Base-by-base conservation (phyloP, 2,329 filamentous ascomycete genomes). In the Colletotrichum nymphaeae region DNA sequence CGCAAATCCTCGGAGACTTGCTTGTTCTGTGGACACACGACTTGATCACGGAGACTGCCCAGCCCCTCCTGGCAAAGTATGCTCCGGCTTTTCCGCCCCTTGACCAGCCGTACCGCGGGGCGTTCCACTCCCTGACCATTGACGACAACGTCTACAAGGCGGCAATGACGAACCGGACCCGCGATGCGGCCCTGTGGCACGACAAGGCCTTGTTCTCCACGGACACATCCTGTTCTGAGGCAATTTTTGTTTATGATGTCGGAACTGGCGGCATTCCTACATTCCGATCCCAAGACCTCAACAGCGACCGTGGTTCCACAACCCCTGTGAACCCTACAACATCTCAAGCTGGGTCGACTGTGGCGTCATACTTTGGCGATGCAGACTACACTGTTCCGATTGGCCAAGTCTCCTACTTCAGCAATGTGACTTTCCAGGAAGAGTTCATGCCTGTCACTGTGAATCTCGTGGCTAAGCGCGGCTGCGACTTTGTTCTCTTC, bases 361-460 rank as follows among this genome's bases (percentile, higher is more conserved):
- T 74, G 7, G 56, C 74, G 8, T 69, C 66, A 6, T 72, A 59
- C 53, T 64, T 74, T 35, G 83, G 81, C 11, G 82, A 81, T 59
- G 82, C 83, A 1, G 82, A 85, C 68, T 82, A 83, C 63, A 84
- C 81, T 1, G 77, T 86, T 19, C 84, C 84, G 14, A 83, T 86
- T 63, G 84, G 84, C 1, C 83, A 86, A 75, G 81, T 85, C 5
- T 70, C 78, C 12, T 85, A 85, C 70, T 70, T 67, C 24, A 84
- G 81, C 71, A 81, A 83, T 68, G 78, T 85, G 7, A 84, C 83
- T 1, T 82, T 81, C 42, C 78, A 80, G 46, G 76, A 80, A 64
- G 84, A 86, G 77, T 80, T 81, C 76, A 78, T 85, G 59, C 84
- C 84, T 9, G 83, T 86, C 7, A 84, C 83, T 12, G 80, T 85